Base-by-base conservation (phyloP, 1,284 basidiomycete species). In the Trametes hirsuta region DNA sequence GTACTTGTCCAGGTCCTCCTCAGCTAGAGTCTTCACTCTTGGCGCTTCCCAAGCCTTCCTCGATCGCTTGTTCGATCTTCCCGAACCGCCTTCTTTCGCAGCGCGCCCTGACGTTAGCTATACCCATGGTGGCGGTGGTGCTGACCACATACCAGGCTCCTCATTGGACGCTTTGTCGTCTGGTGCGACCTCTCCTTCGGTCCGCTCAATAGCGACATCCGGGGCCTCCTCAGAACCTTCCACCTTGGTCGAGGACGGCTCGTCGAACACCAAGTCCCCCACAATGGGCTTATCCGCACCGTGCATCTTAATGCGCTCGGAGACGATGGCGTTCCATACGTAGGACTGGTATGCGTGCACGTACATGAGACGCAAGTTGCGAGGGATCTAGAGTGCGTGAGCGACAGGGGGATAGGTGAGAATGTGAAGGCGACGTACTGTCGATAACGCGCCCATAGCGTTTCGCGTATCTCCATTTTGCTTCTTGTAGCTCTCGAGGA, bases 301-400 rank as follows among this genome's bases (percentile, higher is more conserved):
- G 71, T 91, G 88, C 46, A 81, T 79, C 64, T 86, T 86, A 68
- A 98, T 88, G 14, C 97, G 88, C 74, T 97, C 94, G 12, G 95
- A 97, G 22, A 95, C 93, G 57, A 98, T 88, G 46, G 93, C 85
- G 75, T 99, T 99, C 97, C 97, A 99, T 34, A 99, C 88, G 70
- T 98, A 99, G 15, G 94, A 97, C 75, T 99, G 97, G 75, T 98
- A 99, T 39, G 97, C 96, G 75, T 99, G 97, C 48, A 98, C 88
- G 72, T 99, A 99, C 94, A 99, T 98, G 63, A 97, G 79, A 49
- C 96, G 84, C 64, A 99, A 82, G 71, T 96, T 97, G 56, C 91
- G 85, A n/a, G 95, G 96, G 63, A 98, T 97, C 94, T 97, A 68
- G 9, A 34, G 5, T 10, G 42, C 6, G 46, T 8, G 41, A 6